phyloP scores from a whole-genome alignment of 495 filamentous ascomycete species.

The Talaromyces wortmannii region DNA sequence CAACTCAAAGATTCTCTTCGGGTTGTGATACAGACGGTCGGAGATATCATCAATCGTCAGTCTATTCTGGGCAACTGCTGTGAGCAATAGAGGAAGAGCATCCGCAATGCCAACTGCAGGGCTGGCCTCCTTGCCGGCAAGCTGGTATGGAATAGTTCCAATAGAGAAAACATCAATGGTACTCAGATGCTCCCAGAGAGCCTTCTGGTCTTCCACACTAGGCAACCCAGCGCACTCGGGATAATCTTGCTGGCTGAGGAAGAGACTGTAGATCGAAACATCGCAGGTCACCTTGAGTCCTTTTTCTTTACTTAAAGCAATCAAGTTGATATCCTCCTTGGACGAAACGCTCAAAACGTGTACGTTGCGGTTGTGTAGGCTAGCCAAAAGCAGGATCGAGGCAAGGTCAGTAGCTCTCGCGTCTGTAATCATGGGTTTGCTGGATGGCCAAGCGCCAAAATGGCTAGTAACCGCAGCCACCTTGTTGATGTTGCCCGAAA shows the following conservation, averaged over 20 bases:
- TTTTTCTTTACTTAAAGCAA: conserved; percentile 75
- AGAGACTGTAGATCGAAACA: conserved; percentile 74
- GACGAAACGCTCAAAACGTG: conserved; percentile 78
- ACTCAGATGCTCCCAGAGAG: conserved; percentile 70
- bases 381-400: conserved; percentile 72
- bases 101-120: conserved; percentile 66
- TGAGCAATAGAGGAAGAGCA: conserved; percentile 69
- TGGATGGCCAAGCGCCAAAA: conserved; percentile 72
- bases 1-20: conserved; percentile 79
- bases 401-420: conserved; percentile 79
- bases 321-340: conserved; percentile 75
- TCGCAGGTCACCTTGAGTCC: conserved; percentile 81
- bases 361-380: conserved; percentile 75
- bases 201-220: conserved; percentile 63
- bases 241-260: conserved; percentile 68
- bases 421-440: conserved; percentile 82
- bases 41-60: conserved; percentile 70
- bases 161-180: conserved; percentile 82
- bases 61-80: conserved; percentile 68
- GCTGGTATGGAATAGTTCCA: conserved; percentile 75
- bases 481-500: conserved; percentile 81
- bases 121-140: conserved; percentile 56
- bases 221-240: conserved; percentile 64
- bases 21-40: conserved; percentile 68
- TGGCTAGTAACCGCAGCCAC: conserved; percentile 76